Evolutionary conservation across 352 stramenopile species (phyloP).

Genomic region (Globisporangium viniferum): DNA sequence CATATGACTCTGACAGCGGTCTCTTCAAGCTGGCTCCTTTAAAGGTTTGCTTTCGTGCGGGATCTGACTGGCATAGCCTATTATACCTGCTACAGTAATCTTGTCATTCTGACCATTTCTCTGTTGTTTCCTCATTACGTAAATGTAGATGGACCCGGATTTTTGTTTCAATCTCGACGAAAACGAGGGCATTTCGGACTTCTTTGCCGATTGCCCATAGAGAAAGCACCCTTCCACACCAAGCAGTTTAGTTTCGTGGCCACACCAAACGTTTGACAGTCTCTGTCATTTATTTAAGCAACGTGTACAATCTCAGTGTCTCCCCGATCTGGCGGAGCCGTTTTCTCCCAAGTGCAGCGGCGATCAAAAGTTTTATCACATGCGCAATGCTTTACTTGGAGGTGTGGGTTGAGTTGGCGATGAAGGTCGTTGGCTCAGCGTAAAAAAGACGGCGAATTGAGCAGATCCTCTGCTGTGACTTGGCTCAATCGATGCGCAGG

Average conservation of each 20-base stretch:
- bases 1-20: conserved; percentile 77
- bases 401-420: not conserved
- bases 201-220: conserved; percentile 80
- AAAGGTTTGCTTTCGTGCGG: conserved; percentile 44
- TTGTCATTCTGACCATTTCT: not conserved
- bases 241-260: conserved; percentile 15
- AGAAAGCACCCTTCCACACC: conserved; percentile 1
- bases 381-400: not conserved
- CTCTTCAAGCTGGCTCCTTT: conserved; percentile 85
- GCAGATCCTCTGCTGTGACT: conserved; percentile 41
- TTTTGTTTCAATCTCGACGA: conserved; percentile 89
- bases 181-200: conserved; percentile 85
- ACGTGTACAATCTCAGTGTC: conserved; percentile 20
- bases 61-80: not conserved
- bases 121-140: not conserved
- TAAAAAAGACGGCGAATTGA: conserved; percentile 20
- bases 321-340: not conserved
- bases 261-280: conserved; percentile 12
- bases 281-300: conserved; percentile 27
- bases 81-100: not conserved
- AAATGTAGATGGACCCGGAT: conserved; percentile 70
- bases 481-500: conserved; percentile 45
- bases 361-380: not conserved
- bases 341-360: not conserved
- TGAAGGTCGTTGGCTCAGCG: not conserved